A percentile compares a stretch with the other conserved stretches of the same genome.
phyloP scores from a whole-genome alignment of 2,329 filamentous ascomycete genomes.

The Didymella exigua region DNA sequence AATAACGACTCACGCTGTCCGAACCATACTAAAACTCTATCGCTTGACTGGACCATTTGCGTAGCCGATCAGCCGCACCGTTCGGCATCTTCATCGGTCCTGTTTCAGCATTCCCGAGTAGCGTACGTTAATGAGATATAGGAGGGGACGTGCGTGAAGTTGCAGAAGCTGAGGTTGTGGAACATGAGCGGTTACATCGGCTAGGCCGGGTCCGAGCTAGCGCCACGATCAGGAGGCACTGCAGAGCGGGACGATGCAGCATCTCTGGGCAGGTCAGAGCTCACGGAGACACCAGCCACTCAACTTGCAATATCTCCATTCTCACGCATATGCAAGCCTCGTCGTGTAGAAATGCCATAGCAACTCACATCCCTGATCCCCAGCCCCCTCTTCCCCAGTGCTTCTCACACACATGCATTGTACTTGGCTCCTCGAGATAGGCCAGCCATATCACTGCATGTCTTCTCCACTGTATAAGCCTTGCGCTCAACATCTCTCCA shows the following conservation, averaged over 20 bases:
- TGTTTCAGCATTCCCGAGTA: conserved; percentile 16
- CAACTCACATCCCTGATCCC: background rate
- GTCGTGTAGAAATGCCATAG: background rate
- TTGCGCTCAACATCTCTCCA: background rate
- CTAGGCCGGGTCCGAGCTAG: conserved; percentile 3
- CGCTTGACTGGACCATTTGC: background rate
- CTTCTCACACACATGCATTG: background rate
- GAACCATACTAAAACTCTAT: background rate
- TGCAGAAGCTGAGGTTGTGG: conserved; percentile 13
- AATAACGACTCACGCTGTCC: conserved; percentile 10
- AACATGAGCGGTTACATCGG: conserved; percentile 16
- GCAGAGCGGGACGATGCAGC: conserved; percentile 12
- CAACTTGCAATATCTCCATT: conserved; percentile 3
- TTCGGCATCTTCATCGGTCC: conserved; percentile 3
- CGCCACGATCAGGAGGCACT: conserved; percentile 6
- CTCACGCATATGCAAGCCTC: conserved; percentile 1
- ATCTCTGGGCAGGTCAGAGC: conserved; percentile 12
- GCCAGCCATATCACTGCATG: background rate
- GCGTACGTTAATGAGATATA: conserved; percentile 8
- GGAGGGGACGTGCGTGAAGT: conserved; percentile 16
- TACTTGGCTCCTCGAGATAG: background rate
- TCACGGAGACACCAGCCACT: conserved; percentile 4
- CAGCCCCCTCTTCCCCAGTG: conserved; percentile 1
- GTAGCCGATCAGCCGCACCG: conserved; percentile 2
- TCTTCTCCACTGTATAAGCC: conserved; percentile 1